Evolutionary conservation across 78 protist species (phyloP), one percentile per base, ranked within the genome.

Genomic region (Dictyostelium capitatum): DNA sequence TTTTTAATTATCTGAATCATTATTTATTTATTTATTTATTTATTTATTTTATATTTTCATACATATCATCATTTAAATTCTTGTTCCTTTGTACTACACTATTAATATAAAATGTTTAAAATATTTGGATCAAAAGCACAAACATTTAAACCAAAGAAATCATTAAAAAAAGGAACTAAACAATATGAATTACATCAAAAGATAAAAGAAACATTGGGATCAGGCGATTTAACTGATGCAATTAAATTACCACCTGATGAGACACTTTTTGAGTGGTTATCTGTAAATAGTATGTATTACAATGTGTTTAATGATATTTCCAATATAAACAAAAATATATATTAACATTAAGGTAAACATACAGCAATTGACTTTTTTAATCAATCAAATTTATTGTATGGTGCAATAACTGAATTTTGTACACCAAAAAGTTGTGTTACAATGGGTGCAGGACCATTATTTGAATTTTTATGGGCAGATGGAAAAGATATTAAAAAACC

Each of bases 401-500:
- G 95, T 65, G 64, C 97, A 11, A 80, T 97, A 19, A 79, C 91
- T 41, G 96, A 94, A 32, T 91, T 89, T 56, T 97, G 98, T 89
- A 96, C 97, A n/a, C 56, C 47, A 14, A 85, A 84, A 23, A 72
- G 64, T 11, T 97, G 98, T 89, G 97, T 97, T 0, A 64, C 64
- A 9, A 97, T 97, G 98, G 25, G 62, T n/a, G 97, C 96, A 17
- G 96, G 96, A 25, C 70, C 79, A 19, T 32, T 59, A 69, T 82
- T 82, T n/a, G 94, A 83, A 41, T 80, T 72, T 50, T 56, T 62
- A n/a, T 98, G 99, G 99, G 97, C 96, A 32, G 97, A 96, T 81
- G 99, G 98, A 6, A 96, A 83, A 69, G 72, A 90, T 14, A 89
- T 94, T 73, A 96, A 91, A 89, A 97, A 95, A 53, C 98, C 99